phyloP scores from a whole-genome alignment of 306 rosid species.

The Medicago truncatula region MtrunA17r5.0-ANR NC_053046.1:24067001-24067500 shows the following conservation, averaged over 20 bases:
- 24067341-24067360: neutral
- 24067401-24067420: neutral
- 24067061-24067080: slow-evolving; percentile 45
- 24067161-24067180: neutral
- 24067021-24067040: slow-evolving; percentile 93
- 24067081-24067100: slow-evolving; percentile 41
- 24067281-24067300: too few relatives aligned
- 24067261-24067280: too few relatives aligned
- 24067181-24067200: neutral
- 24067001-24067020: slow-evolving; percentile 99
- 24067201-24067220: too few relatives aligned
- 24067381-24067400: neutral
- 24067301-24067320: too few relatives aligned
- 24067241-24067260: too few relatives aligned
- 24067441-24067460: slow-evolving; percentile 72
- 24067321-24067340: neutral
- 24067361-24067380: neutral
- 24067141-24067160: slow-evolving; percentile 9
- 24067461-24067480: slow-evolving; percentile 95
- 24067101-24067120: neutral
- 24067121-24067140: slow-evolving; percentile 12
- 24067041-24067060: slow-evolving; percentile 92
- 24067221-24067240: too few relatives aligned
- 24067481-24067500: slow-evolving; percentile 93
- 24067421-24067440: slow-evolving; percentile 80